Evolutionary conservation across 2,329 filamentous ascomycete genomes (phyloP), one percentile per base, ranked within the genome.

Genomic region (Stenocarpella maydis): DNA sequence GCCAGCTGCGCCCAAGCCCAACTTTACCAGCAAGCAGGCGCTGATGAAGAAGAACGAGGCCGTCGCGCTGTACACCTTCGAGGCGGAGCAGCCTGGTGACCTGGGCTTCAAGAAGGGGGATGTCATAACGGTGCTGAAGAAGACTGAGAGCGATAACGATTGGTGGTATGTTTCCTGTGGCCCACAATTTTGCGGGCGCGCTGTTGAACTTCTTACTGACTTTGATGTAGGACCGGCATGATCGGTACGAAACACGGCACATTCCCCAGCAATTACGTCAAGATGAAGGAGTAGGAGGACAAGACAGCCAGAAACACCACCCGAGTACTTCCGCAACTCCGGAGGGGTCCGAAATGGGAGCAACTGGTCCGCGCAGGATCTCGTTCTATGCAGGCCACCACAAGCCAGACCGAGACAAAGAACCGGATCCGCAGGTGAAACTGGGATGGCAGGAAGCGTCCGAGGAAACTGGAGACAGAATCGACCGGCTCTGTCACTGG

Each of bases 71-170:
- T 98, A 92, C 81, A 97, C 93, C 2, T 99, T 99, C 77, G 95
- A 98, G 72, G 91, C 94, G 0, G 95, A 97, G 76, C 95, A 98
- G 80, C 90, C 94, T 0, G 95, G 95, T 5, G 95, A 99, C 78
- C 80, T 98, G 68, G 93, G 91, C 0, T 99, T 99, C 82, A 97
- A 97, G 84, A 99, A 99, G 85, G 96, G 96, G 24, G 96, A 99
- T 37, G 81, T 98, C 68, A 98, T 99, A 73, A 98, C 94, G 1
- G 94, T 99, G 69, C 80, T 97, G 69, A 98, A 99, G 84, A 92
- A 92, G 80, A 98, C 95, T 6, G 93, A 98, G 5, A 98, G 92
- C 75, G 92, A 93, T 69, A 95, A 94, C 69, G 95, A 98, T 79
- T 98, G 95, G 95, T 98, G 95, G 90, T 92, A 85, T 75, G 89